phyloP scores from a whole-genome alignment of 345 rosid species.

The Salix dunnii region DNA sequence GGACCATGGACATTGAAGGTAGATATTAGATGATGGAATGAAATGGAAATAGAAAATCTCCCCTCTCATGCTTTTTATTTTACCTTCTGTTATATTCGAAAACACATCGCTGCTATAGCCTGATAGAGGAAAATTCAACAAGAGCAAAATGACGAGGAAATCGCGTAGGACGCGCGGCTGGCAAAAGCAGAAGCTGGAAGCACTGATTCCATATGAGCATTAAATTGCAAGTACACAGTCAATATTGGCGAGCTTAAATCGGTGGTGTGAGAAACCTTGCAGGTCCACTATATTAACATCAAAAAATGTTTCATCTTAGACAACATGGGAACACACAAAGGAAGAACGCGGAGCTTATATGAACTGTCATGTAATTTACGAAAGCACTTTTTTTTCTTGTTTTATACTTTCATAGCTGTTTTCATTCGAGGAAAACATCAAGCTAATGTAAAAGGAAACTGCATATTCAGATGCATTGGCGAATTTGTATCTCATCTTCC shows the following conservation, averaged over 20 bases:
- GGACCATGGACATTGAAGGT: not conserved
- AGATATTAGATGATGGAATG: not conserved
- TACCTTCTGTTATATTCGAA: not conserved
- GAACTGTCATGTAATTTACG: not conserved
- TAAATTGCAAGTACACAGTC: not conserved
- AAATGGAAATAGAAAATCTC: not conserved
- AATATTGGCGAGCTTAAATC: not conserved
- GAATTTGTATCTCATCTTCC: constrained; percentile 49
- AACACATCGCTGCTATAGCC: not conserved
- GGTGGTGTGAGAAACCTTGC: not conserved
- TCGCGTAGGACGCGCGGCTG: not conserved
- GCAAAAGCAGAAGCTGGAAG: not conserved
- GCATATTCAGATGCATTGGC: not conserved
- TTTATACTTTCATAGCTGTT: not conserved
- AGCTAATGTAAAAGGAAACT: not conserved
- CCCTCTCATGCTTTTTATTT: not conserved
- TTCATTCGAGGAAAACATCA: not conserved
- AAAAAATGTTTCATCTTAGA: not conserved
- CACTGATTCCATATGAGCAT: not conserved
- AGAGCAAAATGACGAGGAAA: not conserved
- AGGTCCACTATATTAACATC: not conserved
- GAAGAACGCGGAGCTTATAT: not conserved
- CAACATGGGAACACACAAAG: not conserved
- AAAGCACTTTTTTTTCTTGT: not conserved
- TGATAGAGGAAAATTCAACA: not conserved